Evolutionary conservation across 805 yeast genomes (phyloP), one percentile per base, ranked within the genome.

Genomic region (Maudiozyma pseudohumilis): DNA sequence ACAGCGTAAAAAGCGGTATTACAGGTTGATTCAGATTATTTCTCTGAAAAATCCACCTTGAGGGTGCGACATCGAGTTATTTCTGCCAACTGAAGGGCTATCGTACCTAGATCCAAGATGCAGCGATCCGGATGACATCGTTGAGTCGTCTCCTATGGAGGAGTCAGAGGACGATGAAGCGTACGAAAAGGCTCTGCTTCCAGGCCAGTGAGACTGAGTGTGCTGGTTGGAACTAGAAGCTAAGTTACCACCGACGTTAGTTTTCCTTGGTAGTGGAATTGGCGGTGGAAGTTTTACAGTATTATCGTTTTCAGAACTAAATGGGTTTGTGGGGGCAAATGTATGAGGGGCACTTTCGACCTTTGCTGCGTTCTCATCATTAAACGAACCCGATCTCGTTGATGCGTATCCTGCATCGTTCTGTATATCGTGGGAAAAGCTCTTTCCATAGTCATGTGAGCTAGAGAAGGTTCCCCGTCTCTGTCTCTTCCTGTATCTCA

Each of bases 281-380:
- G 47, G 44, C 4, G 56, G 55, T n/a, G 47, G 41, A 3, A 16
- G 23, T 32, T 52, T 45, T n/a, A 42, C 40, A 16, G 40, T 43
- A 34, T 50, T 51, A 28, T 53, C 43, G 33, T 48, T 52, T 33
- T 55, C 58, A 21, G 50, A 47, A 32, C 41, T 50, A 28, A 52
- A 56, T 5, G 59, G 58, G 36, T 55, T 41, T 0, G 18, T 23
- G 4, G 24, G 36, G 17, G 9, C 3, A 11, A 18, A 29, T 29
- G n/a, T 29, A 9, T 22, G 13, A 18, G 23, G 32, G 11, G 32
- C 12, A 5, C 7, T 4, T 7, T 11, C 20, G 12, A 18, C 13
- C 10, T 29, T 4, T 16, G 31, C 11, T 6, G 31, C 20, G 12
- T 16, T 28, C 8, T 28, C 31, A 13, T 28, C 20, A 16, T 7